These are phyloP conservation scores for Alternaria longipes DNA, from an alignment of 2,329 filamentous ascomycete species.

Conservation along the genomic window DNA sequence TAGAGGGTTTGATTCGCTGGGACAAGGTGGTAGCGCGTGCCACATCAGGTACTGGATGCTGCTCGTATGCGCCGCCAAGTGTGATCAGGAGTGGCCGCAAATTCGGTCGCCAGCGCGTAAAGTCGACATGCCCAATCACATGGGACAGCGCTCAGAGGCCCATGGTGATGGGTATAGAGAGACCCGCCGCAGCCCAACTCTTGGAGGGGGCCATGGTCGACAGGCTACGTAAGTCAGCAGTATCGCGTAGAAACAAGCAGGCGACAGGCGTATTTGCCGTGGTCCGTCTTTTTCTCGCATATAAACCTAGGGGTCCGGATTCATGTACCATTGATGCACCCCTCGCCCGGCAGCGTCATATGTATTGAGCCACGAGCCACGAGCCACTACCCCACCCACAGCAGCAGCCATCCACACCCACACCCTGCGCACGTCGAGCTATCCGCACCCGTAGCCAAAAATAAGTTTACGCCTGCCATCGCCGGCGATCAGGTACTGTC, in stretches of 20 bases:
- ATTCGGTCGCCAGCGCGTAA: constrained; percentile 47
- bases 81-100: constrained; percentile 37
- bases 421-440: constrained; percentile 21
- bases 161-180: constrained; percentile 21
- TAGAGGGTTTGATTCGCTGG: constrained; percentile 1
- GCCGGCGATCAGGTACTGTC: constrained; percentile 31
- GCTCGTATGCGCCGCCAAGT: constrained; percentile 45
- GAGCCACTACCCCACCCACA: constrained; percentile 29
- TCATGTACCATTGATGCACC: constrained; percentile 17
- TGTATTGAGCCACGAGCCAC: constrained; percentile 5
- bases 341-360: constrained; percentile 21
- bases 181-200: constrained; percentile 38
- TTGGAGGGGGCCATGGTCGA: constrained; percentile 24
- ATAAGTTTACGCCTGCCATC: constrained; percentile 35
- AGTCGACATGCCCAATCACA: constrained; percentile 35
- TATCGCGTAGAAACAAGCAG: constrained; percentile 25
- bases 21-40: constrained; percentile 16
- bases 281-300: constrained; percentile 12
- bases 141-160: constrained; percentile 28
- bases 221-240: constrained; percentile 40
- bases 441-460: constrained; percentile 38
- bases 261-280: constrained; percentile 20
- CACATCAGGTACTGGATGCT: constrained; percentile 27
- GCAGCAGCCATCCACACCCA: constrained; percentile 21
- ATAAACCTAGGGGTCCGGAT: constrained; percentile 21